Evolutionary conservation across 176 grass and related monocot genomes (phyloP).

Genomic region (Oryza glaberrima): DNA sequence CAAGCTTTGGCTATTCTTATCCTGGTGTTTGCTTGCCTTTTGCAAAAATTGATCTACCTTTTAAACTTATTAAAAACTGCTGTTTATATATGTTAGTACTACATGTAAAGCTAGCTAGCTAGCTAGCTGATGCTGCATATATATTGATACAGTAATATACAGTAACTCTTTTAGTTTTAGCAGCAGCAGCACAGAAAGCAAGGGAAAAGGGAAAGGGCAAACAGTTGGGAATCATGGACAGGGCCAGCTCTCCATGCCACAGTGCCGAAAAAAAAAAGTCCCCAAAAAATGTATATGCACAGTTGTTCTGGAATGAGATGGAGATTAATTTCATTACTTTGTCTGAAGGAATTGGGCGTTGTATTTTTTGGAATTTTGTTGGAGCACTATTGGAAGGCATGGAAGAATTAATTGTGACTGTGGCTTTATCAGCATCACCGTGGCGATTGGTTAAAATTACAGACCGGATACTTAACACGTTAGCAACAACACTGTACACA

Average conservation of each 20-base stretch:
- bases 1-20: neutral
- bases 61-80: neutral
- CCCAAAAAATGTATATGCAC: neutral
- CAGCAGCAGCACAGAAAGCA: neutral
- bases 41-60: neutral
- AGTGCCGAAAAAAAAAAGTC: neutral
- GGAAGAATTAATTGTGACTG: too few relatives aligned
- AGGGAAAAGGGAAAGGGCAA: slow-evolving; percentile 21
- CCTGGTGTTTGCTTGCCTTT: neutral
- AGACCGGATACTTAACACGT: too few relatives aligned
- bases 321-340: neutral
- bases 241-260: neutral
- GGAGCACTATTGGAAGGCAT: neutral
- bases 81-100: neutral
- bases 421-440: too few relatives aligned
- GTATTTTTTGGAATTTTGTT: neutral
- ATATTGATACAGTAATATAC: neutral
- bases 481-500: too few relatives aligned
- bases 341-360: neutral
- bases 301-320: neutral
- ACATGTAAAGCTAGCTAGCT: neutral
- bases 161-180: neutral
- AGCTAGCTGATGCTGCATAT: neutral
- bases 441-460: too few relatives aligned
- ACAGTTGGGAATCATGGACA: neutral